Base-by-base conservation (phyloP, 495 filamentous ascomycete species). In the Xylaria curta region DNA sequence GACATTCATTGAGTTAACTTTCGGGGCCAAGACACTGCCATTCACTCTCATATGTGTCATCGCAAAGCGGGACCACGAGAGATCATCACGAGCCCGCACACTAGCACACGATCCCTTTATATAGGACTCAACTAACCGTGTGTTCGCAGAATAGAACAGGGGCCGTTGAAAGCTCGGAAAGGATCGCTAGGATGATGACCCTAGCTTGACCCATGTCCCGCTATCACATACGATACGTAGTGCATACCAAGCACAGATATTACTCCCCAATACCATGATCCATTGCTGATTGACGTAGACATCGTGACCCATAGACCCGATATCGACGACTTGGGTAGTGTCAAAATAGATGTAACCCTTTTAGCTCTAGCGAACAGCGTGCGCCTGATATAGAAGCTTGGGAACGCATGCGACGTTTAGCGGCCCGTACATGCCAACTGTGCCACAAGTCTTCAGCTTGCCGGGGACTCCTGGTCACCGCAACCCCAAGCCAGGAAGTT, bases 361-460 rank as follows among this genome's bases (percentile, higher is more conserved):
- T 47, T 31, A 2, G 66, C 51, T 19, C 38, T 60, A 68, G 46
- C 66, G 40, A 46, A 13, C 53, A 21, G 19, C 31, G 4, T 28
- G 47, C 13, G 9, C 40, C 68, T 51, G 66, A 69, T 56, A 69
- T 69, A 69, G 66, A 69, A 60, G n/a, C 38, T 53, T 61, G 66
- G 66, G 26, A 26, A 69, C 66, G 66, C 40, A 49, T 47, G 66
- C 66, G 28, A 61, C 66, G 40, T 61, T 49, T 60, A 40, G 28
- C 54, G 31, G 66, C 17, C 54, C 53, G 54, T 60, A 47, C 66
- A 59, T 33, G 56, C 66, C 33, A 54, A 42, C 66, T 46, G 66
- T 61, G 66, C 53, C 66, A 46, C 66, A 36, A 33, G 26, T 40
- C 21, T 40, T 60, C 66, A 49, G 54, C 66, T 69, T 51, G 38